Base-by-base conservation (phyloP, 805 yeast genomes). In the Candida sithepensis region DNA sequence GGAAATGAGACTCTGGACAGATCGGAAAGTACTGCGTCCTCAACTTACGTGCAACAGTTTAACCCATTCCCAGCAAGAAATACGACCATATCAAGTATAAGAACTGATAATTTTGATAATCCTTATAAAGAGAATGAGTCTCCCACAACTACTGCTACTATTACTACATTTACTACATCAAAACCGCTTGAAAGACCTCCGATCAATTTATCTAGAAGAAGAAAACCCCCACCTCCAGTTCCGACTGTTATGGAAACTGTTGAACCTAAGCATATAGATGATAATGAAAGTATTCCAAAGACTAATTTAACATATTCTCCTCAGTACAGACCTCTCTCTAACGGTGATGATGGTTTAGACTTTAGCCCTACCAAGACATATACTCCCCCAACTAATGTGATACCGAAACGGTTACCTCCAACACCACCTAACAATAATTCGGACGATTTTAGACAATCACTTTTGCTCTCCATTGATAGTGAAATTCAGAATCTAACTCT, bases 191-290 rank as follows among this genome's bases (percentile, higher is more conserved):
- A 34, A 16, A 19, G 47, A 16, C 53, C 58, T 3, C 53, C 55
- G 3, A 45, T 50, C 2, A 46, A 55, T 22, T 42, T 58, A 12
- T 34, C 50, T 2, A 43, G 48, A 33, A 52, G 56, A 37, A 45
- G 58, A 38, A 44, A 47, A 20, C 60, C 62, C 8, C 58, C 56
- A 6, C 44, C 43, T 14, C 19, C 18, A 36, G 22, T 2, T 9
- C 21, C 39, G 19, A n/a, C n/a, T n/a, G n/a, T n/a, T n/a, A n/a
- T n/a, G n/a, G 23, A 37, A 21, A 12, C 30, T 26, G 30, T 26
- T 26, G 30, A 26, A 26, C n/a, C n/a, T n/a, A n/a, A n/a, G n/a
- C n/a, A n/a, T n/a, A n/a, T n/a, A n/a, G n/a, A n/a, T n/a, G n/a
- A n/a, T n/a, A n/a, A n/a, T n/a, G n/a, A n/a, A n/a, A n/a, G n/a